Conservation (phyloP, 2,329 filamentous ascomycete genomes). For the Apiospora marii region DNA sequence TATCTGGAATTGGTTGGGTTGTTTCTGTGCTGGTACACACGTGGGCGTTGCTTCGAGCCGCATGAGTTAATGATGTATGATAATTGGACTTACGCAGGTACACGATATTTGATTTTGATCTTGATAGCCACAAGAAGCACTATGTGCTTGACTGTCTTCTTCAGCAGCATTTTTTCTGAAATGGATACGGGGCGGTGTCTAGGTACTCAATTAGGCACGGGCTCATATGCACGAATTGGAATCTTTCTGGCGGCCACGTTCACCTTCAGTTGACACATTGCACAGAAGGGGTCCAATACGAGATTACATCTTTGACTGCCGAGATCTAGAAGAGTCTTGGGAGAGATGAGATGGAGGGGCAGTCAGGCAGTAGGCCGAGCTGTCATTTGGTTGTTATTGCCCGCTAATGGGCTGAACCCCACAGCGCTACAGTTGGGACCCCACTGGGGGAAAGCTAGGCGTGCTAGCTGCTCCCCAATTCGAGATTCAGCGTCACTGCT, state of each 20-base stretch:
- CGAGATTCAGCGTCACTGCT: slow-evolving; percentile 11
- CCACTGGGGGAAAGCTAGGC: neutral
- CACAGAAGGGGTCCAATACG: neutral
- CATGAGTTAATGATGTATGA: neutral
- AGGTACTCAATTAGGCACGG: neutral
- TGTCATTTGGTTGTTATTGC: slow-evolving; percentile 15
- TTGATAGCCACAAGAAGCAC: neutral
- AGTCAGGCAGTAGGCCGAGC: neutral
- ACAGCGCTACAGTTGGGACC: neutral
- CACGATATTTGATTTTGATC: neutral
- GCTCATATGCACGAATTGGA: neutral
- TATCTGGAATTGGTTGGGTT: neutral
- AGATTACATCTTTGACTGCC: neutral
- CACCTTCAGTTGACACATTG: neutral
- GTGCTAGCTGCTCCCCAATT: neutral
- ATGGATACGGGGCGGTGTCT: neutral
- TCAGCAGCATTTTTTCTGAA: neutral
- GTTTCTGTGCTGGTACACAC: neutral
- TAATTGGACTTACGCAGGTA: neutral
- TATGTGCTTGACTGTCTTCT: neutral
- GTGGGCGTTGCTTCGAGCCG: neutral
- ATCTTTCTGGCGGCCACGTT: neutral
- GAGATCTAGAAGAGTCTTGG: neutral
- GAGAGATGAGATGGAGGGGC: neutral
- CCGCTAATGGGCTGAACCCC: slow-evolving; percentile 12